These are phyloP conservation scores for Mentha longifolia DNA, from an alignment of 257 asterid species.

Conservation along the genomic window DNA sequence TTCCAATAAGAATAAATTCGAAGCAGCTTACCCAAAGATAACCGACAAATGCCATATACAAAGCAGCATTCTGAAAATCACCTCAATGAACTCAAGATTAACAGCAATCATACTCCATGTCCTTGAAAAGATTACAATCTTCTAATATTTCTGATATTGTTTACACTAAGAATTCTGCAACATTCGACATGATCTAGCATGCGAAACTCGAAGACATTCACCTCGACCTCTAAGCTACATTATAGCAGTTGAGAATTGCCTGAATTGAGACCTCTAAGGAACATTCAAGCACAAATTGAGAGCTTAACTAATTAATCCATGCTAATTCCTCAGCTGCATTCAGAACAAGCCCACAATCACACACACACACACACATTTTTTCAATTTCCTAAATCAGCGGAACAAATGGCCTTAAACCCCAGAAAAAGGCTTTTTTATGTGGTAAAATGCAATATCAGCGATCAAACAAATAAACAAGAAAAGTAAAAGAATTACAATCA, in stretches of 20 bases:
- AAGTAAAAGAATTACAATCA: background rate
- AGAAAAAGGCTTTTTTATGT: background rate
- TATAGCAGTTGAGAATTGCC: background rate
- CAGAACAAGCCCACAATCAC: constrained; percentile 17
- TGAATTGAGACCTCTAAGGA: background rate
- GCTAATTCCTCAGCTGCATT: constrained; percentile 9
- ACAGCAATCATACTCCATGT: background rate
- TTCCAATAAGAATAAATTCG: background rate
- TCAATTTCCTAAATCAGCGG: constrained; percentile 15
- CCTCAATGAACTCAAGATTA: background rate
- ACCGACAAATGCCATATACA: background rate
- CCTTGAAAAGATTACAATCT: background rate
- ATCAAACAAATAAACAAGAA: background rate
- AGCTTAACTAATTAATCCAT: constrained; percentile 4
- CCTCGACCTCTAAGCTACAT: background rate
- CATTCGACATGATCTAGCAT: background rate
- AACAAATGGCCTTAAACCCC: constrained; percentile 3
- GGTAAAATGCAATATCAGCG: constrained; percentile 2
- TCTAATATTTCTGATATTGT: background rate
- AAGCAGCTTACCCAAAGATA: background rate
- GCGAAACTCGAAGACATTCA: background rate
- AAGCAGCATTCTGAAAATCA: background rate
- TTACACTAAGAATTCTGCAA: constrained; percentile 5
- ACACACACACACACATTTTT: background rate
- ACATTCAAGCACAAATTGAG: background rate